Conservation (phyloP, 257 asterid genomes). For the Nicotiana otophora region DNA sequence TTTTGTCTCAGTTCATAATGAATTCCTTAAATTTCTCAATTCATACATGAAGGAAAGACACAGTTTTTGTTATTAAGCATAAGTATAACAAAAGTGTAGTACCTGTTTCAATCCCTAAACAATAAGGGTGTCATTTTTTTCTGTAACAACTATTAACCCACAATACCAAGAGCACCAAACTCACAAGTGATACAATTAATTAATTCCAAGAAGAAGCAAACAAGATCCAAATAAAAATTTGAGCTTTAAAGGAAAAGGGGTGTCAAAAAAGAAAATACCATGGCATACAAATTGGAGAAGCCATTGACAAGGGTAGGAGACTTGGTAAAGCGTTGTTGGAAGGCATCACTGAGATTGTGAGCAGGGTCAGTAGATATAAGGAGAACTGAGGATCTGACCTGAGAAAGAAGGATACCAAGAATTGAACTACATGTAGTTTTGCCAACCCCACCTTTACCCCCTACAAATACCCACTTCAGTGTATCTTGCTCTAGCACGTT, state of each 20-base stretch:
- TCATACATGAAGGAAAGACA: neutral
- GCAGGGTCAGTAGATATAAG: slow-evolving; percentile 97
- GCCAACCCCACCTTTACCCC: slow-evolving; percentile 97
- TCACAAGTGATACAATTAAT: neutral
- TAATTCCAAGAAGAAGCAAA: neutral
- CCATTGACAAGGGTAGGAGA: slow-evolving; percentile 88
- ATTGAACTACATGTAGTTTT: slow-evolving; percentile 93
- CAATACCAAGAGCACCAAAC: neutral
- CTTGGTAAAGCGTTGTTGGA: slow-evolving; percentile 88
- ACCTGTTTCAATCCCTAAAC: neutral
- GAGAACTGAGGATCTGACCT: slow-evolving; percentile 77
- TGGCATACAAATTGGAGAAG: slow-evolving; percentile 87
- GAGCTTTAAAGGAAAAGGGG: neutral
- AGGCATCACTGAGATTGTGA: slow-evolving; percentile 93
- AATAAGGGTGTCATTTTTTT: neutral
- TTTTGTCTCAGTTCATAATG: neutral
- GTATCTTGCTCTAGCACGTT: slow-evolving; percentile 73
- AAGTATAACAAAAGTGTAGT: neutral
- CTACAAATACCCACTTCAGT: slow-evolving; percentile 91
- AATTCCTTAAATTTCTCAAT: neutral
- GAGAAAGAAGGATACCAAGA: slow-evolving; percentile 57
- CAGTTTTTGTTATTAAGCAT: neutral
- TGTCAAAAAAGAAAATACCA: slow-evolving; percentile 39
- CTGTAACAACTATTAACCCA: neutral
- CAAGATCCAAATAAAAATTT: neutral